A percentile compares a stretch with the other conserved stretches of the same genome.
Evolutionary conservation across 2,329 filamentous ascomycete species (phyloP).

Genomic region (Emericellopsis atlantica): DNA sequence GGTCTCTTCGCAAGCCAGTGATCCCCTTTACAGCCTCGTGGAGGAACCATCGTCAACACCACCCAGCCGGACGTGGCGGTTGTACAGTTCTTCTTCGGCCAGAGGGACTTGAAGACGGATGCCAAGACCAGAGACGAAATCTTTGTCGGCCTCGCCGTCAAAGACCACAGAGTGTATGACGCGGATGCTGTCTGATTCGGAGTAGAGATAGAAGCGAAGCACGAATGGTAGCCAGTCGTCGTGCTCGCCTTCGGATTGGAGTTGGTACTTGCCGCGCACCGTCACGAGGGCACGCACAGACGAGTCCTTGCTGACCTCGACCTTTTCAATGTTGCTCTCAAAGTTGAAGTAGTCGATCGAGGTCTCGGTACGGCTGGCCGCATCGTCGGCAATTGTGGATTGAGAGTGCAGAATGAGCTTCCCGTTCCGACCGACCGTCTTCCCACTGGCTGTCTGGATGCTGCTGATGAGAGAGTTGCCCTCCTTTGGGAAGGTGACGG

Average conservation of each 20-base stretch:
- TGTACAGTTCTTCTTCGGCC: conserved; percentile 34
- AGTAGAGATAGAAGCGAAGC: conserved; percentile 44
- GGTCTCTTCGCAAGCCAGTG: conserved; percentile 42
- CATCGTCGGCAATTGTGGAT: conserved; percentile 27
- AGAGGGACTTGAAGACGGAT: conserved; percentile 42
- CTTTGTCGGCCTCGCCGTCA: conserved; percentile 30
- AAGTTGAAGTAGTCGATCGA: conserved; percentile 28
- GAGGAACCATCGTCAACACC: conserved; percentile 41
- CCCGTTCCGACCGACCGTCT: conserved; percentile 30
- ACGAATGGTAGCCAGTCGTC: conserved; percentile 35
- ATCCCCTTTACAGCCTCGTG: conserved; percentile 46
- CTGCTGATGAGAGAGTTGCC: conserved; percentile 24
- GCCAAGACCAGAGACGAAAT: conserved; percentile 40
- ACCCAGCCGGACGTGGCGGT: conserved; percentile 45
- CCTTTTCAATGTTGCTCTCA: conserved; percentile 32
- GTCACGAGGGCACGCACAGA: conserved; percentile 30
- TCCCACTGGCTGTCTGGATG: conserved; percentile 25
- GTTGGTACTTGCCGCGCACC: conserved; percentile 16
- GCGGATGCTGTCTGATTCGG: conserved; percentile 37
- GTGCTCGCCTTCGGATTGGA: conserved; percentile 16
- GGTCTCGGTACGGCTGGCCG: conserved; percentile 17
- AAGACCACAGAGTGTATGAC: conserved; percentile 42
- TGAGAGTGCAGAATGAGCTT: conserved; percentile 41
- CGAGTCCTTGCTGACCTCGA: conserved; percentile 29
- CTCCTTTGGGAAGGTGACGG: conserved; percentile 26